Evolutionary conservation across 2,329 filamentous ascomycete species (phyloP).

Genomic region (Penicillium occitanis): DNA sequence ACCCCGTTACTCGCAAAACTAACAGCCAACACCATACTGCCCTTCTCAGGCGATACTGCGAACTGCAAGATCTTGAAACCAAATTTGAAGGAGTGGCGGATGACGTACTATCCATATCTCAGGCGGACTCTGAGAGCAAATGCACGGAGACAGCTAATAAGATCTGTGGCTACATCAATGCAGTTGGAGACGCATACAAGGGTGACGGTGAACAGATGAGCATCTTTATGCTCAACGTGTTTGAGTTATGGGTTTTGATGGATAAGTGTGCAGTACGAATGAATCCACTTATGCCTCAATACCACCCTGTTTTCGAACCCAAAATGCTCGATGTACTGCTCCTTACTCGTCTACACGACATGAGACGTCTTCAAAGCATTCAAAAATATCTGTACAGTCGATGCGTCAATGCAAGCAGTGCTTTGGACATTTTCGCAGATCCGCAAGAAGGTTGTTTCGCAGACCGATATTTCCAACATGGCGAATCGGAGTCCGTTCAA

Average conservation of each 20-base stretch:
- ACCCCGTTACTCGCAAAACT: slow-evolving; percentile 9
- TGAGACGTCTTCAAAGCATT: slow-evolving; percentile 53
- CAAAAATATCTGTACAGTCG: slow-evolving; percentile 53
- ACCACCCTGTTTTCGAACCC: slow-evolving; percentile 53
- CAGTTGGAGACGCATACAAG: slow-evolving; percentile 42
- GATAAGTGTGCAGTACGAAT: slow-evolving; percentile 48
- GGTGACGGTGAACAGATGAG: slow-evolving; percentile 53
- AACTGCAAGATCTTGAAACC: slow-evolving; percentile 22
- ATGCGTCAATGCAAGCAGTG: slow-evolving; percentile 23
- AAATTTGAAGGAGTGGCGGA: neutral
- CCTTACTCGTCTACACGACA: slow-evolving; percentile 47
- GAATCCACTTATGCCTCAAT: slow-evolving; percentile 53
- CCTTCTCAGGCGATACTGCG: slow-evolving; percentile 20
- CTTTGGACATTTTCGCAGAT: slow-evolving; percentile 51
- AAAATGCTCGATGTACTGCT: slow-evolving; percentile 58
- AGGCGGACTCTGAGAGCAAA: neutral
- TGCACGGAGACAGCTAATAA: no score
- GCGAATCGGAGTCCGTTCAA: neutral
- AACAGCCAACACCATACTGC: slow-evolving; percentile 20
- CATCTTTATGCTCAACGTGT: slow-evolving; percentile 52
- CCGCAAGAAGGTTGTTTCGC: slow-evolving; percentile 48
- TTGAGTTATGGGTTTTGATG: slow-evolving; percentile 60
- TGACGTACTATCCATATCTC: slow-evolving; percentile 33
- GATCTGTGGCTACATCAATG: neutral
- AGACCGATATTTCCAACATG: slow-evolving; percentile 45